phyloP scores from a whole-genome alignment of 768 basidiomycete genomes.

The Termitomyces sp. region DNA sequence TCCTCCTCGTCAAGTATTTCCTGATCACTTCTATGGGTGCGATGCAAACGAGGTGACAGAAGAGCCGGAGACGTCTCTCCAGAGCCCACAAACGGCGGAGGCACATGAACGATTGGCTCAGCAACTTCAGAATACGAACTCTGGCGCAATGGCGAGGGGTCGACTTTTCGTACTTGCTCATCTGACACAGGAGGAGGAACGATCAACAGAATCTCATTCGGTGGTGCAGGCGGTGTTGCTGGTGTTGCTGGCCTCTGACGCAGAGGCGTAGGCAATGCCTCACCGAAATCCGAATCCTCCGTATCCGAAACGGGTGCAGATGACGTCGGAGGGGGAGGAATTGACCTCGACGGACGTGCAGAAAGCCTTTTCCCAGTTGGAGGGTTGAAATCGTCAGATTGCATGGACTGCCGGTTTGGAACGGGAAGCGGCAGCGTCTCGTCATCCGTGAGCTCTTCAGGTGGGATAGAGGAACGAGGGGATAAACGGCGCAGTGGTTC shows the following conservation, averaged over 20 bases:
- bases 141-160: slow-evolving; percentile 12
- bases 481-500: slow-evolving; percentile 11
- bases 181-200: slow-evolving; percentile 16
- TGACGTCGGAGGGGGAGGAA: slow-evolving; percentile 11
- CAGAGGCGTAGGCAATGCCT: slow-evolving; percentile 26
- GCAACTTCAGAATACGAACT: slow-evolving; percentile 3
- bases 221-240: slow-evolving; percentile 6
- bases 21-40: slow-evolving; percentile 13
- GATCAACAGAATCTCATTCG: slow-evolving; percentile 16
- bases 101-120: not conserved
- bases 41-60: slow-evolving; percentile 15
- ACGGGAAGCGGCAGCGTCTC: slow-evolving; percentile 17
- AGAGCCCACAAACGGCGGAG: slow-evolving; percentile 7
- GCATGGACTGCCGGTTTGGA: slow-evolving; percentile 11
- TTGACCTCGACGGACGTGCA: slow-evolving; percentile 8
- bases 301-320: slow-evolving; percentile 15
- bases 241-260: slow-evolving; percentile 13
- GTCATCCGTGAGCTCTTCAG: slow-evolving; percentile 11
- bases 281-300: slow-evolving; percentile 29
- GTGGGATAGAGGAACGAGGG: slow-evolving; percentile 1
- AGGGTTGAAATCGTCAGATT: not conserved
- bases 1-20: slow-evolving; percentile 59
- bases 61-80: slow-evolving; percentile 15
- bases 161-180: slow-evolving; percentile 2
- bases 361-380: slow-evolving; percentile 1